Conservation (phyloP, 495 filamentous ascomycete genomes). For the Talaromyces stipitatus region DNA sequence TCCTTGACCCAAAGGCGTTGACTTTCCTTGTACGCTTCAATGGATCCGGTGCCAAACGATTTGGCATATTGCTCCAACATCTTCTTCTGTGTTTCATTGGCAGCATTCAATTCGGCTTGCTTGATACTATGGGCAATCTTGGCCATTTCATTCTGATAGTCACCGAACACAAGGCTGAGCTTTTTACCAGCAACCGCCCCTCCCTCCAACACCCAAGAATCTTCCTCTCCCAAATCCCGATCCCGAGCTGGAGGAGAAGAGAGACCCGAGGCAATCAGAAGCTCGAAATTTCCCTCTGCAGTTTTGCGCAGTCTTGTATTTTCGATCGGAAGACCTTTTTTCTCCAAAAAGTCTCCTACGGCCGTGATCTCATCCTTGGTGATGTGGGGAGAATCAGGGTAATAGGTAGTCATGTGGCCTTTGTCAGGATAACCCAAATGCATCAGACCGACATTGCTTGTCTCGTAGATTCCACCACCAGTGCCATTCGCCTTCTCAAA, state of each 20-base stretch:
- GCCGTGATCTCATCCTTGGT: conserved; percentile 75
- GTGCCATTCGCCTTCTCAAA: conserved; percentile 50
- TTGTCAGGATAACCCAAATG: conserved; percentile 78
- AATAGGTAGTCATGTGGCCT: conserved; percentile 87
- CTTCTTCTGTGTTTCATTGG: conserved; percentile 74
- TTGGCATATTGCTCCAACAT: conserved; percentile 81
- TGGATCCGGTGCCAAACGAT: conserved; percentile 77
- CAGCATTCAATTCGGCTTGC: conserved; percentile 66
- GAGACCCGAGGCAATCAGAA: conserved; percentile 74
- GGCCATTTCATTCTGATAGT: conserved; percentile 74
- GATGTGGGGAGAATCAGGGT: conserved; percentile 80
- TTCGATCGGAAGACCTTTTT: conserved; percentile 68
- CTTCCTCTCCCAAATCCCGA: conserved; percentile 61
- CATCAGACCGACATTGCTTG: conserved; percentile 56
- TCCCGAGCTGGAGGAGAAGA: conserved; percentile 48
- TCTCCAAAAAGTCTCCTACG: conserved; percentile 64
- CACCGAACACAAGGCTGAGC: conserved; percentile 73
- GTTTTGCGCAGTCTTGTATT: conserved; percentile 84
- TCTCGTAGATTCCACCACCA: conserved; percentile 67
- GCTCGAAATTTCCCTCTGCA: conserved; percentile 60
- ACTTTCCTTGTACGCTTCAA: conserved; percentile 81
- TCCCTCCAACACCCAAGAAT: conserved; percentile 56
- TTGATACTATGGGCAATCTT: conserved; percentile 63
- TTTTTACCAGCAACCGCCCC: conserved; percentile 61
- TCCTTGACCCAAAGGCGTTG: conserved; percentile 92